These are phyloP conservation scores for Mycena olivaceomarginata DNA, from an alignment of 768 basidiomycete species.

Conservation along the genomic window DNA sequence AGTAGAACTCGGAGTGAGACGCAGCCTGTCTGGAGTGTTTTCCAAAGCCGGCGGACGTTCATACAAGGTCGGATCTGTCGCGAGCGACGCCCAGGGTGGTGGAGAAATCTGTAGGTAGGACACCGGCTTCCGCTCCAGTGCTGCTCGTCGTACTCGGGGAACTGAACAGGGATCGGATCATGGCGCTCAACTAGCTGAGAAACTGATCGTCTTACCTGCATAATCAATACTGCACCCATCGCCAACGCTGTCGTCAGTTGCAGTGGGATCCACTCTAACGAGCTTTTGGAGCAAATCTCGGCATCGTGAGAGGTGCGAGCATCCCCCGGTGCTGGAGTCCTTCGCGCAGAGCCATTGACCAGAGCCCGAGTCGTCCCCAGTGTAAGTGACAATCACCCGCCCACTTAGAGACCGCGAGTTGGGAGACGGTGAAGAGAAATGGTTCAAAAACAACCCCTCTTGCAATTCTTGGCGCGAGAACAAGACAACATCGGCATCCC, in stretches of 20 bases:
- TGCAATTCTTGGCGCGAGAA: not conserved
- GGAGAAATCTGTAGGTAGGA: not conserved
- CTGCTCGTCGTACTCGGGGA: not conserved
- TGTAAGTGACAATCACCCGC: not conserved
- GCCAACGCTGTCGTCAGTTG: not conserved
- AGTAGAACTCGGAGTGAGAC: no score
- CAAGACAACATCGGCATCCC: not conserved
- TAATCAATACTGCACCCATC: not conserved
- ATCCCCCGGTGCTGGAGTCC: not conserved
- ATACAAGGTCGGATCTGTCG: not conserved
- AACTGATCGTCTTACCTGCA: not conserved
- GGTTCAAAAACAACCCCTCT: not conserved
- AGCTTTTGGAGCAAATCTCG: not conserved
- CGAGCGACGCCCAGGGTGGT: not conserved
- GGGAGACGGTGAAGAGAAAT: not conserved
- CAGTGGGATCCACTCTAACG: not conserved
- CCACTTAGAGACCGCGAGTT: not conserved
- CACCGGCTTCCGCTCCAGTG: not conserved
- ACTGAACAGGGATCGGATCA: not conserved
- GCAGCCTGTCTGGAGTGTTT: no score
- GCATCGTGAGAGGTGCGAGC: not conserved
- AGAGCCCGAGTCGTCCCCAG: not conserved
- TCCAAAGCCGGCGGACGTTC: not conserved
- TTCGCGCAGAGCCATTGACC: not conserved
- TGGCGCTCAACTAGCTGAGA: not conserved